Base-by-base conservation (phyloP, 441 rosid species). In the Syzygium malaccense region DNA sequence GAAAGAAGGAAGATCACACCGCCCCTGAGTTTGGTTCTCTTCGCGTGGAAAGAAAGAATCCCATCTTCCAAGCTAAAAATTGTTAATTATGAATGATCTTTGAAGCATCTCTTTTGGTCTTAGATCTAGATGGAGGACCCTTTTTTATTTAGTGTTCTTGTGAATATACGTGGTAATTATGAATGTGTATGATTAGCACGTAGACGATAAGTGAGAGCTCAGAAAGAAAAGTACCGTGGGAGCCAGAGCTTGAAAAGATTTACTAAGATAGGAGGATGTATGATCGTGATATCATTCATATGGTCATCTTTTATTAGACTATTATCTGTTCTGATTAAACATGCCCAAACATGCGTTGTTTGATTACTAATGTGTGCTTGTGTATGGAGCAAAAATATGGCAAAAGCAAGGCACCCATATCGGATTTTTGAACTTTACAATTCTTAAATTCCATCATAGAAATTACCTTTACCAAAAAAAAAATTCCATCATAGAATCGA, bases 271-370 rank as follows among this genome's bases (percentile, higher is more conserved):
- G 14, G 51, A 37, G n/a, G n/a, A 41, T 75, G 51, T 25, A 75
- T 6, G 83, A 75, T 41, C 51, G 23, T 17, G 13, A 41, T 6
- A 41, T 15, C 48, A 71, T 20, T 71, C 28, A 37, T 11, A 0
- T 2, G 4, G 1, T 11, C 28, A 33, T 2, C 1, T 14, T 68
- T 23, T 7, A 19, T 37, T 20, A 11, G 5, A 37, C 45, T 33
- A 0, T 1, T 33, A 71, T 33, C 0, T 71, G 2, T 20, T 3
- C 3, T 0, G 0, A 71, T 15, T 33, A 37, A 37, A 71, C 9
- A 37, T 71, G 15, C 14, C 1, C 0, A 0, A 3, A 71, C 8
- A 71, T 20, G 28, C 0, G 7, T 71, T 4, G 1, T 64, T 23
- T 8, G n/a, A 71, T 71, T 71, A 2, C 1, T 0, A 1, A 71